These are phyloP conservation scores for Thecaphora frezii DNA, from an alignment of 1,284 basidiomycete genomes.

Conservation along the genomic window DNA sequence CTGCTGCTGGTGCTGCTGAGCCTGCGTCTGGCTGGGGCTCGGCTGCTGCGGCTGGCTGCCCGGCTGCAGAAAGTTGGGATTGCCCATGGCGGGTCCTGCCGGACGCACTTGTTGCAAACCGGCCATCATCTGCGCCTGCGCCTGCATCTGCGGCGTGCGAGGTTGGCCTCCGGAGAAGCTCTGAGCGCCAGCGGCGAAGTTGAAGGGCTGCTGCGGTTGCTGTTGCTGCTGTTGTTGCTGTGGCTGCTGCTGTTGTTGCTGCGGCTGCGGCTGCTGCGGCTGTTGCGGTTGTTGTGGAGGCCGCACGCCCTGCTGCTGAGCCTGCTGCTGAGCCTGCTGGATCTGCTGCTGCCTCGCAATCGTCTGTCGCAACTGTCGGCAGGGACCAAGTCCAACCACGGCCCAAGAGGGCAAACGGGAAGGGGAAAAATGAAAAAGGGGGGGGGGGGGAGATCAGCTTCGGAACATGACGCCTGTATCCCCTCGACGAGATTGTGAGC, in stretches of 20 bases:
- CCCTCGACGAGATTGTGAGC: too few relatives aligned
- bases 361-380: constrained; percentile 34
- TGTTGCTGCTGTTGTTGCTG: constrained; percentile 9
- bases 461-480: too few relatives aligned
- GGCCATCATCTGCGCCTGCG: constrained; percentile 42
- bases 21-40: constrained; percentile 5
- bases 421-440: neutral
- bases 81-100: constrained; percentile 13
- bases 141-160: constrained; percentile 39
- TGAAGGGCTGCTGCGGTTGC: constrained; percentile 4
- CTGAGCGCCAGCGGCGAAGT: constrained; percentile 16
- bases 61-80: constrained; percentile 22
- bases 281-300: constrained; percentile 12
- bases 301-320: constrained; percentile 36
- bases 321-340: constrained; percentile 37
- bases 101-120: constrained; percentile 32
- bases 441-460: too few relatives aligned
- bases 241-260: constrained; percentile 16
- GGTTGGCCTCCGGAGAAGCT: constrained; percentile 35
- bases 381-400: too few relatives aligned
- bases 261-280: constrained; percentile 14
- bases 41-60: constrained; percentile 11
- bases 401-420: too few relatives aligned
- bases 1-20: constrained; percentile 17
- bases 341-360: constrained; percentile 24